These are phyloP conservation scores for Periconia sp. DNA, from an alignment of 2,329 filamentous ascomycete genomes.

Conservation along the genomic window DNA sequence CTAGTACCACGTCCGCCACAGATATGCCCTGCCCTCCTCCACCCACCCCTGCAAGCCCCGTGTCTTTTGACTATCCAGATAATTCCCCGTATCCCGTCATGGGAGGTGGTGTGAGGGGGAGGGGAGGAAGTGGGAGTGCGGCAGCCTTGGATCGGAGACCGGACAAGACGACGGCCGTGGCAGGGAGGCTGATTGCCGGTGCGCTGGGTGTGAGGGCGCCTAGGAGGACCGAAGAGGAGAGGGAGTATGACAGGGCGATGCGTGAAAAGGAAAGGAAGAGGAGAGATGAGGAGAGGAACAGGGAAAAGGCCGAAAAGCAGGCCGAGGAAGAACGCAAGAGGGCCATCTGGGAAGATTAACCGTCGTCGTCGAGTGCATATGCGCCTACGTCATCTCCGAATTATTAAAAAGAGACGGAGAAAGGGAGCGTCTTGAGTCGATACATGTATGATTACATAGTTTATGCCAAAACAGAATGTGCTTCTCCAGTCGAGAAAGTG, in stretches of 20 bases:
- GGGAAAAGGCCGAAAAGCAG: conserved; percentile 64
- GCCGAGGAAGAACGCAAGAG: conserved; percentile 73
- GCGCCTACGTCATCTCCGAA: not conserved
- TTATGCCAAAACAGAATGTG: not conserved
- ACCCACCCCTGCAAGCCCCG: conserved; percentile 24
- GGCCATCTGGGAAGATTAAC: conserved; percentile 77
- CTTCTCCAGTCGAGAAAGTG: not conserved
- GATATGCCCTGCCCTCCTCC: conserved; percentile 27
- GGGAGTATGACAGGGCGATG: conserved; percentile 78
- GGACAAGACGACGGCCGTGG: conserved; percentile 92
- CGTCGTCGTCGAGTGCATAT: not conserved
- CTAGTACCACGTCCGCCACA: conserved; percentile 11
- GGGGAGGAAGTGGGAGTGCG: conserved; percentile 27
- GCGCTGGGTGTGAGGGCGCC: conserved; percentile 81
- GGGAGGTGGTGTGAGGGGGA: not conserved
- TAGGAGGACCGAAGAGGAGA: conserved; percentile 83
- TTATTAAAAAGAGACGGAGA: not conserved
- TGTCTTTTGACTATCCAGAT: conserved; percentile 39
- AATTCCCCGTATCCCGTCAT: conserved; percentile 15
- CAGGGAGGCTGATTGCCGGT: conserved; percentile 84
- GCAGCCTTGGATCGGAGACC: conserved; percentile 55
- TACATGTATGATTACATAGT: not conserved
- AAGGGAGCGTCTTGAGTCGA: not conserved
- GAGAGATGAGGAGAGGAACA: conserved; percentile 70
- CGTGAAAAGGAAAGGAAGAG: conserved; percentile 82